A percentile compares a stretch with the other conserved stretches of the same genome.
These are phyloP conservation scores for Cucurbita maxima DNA, from an alignment of 306 rosid species.

Conservation along the genomic window DNA sequence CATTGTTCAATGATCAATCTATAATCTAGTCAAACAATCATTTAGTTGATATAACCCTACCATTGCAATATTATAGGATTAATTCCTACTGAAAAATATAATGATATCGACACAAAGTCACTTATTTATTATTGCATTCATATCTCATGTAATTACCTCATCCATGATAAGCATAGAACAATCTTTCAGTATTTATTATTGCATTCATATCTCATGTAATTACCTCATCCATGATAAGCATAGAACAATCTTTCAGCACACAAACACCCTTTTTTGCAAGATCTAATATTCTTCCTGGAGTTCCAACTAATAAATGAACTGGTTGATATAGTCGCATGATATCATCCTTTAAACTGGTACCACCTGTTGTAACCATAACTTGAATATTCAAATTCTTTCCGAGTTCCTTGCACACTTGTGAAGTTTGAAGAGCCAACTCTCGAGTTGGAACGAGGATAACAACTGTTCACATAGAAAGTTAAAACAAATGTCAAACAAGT, in stretches of 20 bases:
- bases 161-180: conserved; percentile 92
- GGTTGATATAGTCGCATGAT: conserved; percentile 96
- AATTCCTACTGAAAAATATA: not conserved
- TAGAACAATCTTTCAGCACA: conserved; percentile 57
- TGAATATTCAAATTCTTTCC: conserved; percentile 88
- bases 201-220: not conserved
- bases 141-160: conserved; percentile 40
- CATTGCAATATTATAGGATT: not conserved
- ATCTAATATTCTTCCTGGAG: conserved; percentile 90
- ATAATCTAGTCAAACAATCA: not conserved
- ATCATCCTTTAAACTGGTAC: conserved; percentile 94
- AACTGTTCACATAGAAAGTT: conserved; percentile 26
- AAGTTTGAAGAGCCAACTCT: conserved; percentile 94
- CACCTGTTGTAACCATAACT: conserved; percentile 97
- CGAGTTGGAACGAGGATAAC: conserved; percentile 92
- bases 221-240: conserved; percentile 99
- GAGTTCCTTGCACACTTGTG: conserved; percentile 95
- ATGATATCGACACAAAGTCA: not conserved
- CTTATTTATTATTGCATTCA: not conserved
- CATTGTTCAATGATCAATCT: not conserved
- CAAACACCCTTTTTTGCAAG: conserved; percentile 85
- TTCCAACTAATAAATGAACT: conserved; percentile 89
- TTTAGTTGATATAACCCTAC: not conserved
- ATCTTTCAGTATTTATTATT: conserved; percentile 66
- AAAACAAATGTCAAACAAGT: conserved; percentile 8